Conservation (phyloP, 805 yeast species). For the Yarrowia sp. region DNA sequence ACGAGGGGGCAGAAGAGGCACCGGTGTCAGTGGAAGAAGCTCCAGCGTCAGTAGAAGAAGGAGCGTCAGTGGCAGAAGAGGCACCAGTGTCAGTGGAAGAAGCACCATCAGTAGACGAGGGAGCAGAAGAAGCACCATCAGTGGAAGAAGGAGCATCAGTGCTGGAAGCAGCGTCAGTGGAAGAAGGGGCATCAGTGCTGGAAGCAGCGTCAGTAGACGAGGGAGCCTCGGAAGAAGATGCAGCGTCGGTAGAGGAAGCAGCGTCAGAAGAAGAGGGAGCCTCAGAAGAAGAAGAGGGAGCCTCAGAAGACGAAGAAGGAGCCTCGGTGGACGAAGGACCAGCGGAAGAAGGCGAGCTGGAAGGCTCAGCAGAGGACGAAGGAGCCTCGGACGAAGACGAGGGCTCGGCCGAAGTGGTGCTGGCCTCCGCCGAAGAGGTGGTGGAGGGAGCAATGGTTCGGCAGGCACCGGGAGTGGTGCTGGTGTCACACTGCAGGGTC, state of each 20-base stretch:
- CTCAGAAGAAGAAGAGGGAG: neutral
- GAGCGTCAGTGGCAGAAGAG: neutral
- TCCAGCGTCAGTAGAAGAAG: neutral
- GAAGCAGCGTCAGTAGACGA: neutral
- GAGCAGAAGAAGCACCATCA: neutral
- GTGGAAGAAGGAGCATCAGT: neutral
- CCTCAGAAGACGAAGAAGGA: neutral
- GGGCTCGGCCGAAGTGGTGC: constrained; percentile 9
- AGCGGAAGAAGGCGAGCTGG: constrained; percentile 7
- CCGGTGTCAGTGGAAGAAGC: neutral
- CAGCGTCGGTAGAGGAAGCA: neutral
- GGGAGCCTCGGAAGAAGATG: neutral
- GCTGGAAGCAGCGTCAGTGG: neutral
- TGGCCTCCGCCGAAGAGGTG: neutral
- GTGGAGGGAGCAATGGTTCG: neutral
- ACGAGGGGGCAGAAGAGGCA: neutral
- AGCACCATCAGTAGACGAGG: neutral
- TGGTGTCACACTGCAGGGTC: constrained; percentile 24
- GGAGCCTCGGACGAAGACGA: constrained; percentile 12
- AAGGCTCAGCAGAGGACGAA: constrained; percentile 2
- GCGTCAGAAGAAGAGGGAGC: constrained; percentile 7
- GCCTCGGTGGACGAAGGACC: constrained; percentile 1
- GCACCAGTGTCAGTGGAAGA: neutral
- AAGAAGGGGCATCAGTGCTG: neutral
- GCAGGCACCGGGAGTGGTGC: constrained; percentile 24